Percentiles rank a stretch among this genome's conserved stretches.
Evolutionary conservation across 441 rosid species (phyloP).

Genomic region (Croton setiger): DNA sequence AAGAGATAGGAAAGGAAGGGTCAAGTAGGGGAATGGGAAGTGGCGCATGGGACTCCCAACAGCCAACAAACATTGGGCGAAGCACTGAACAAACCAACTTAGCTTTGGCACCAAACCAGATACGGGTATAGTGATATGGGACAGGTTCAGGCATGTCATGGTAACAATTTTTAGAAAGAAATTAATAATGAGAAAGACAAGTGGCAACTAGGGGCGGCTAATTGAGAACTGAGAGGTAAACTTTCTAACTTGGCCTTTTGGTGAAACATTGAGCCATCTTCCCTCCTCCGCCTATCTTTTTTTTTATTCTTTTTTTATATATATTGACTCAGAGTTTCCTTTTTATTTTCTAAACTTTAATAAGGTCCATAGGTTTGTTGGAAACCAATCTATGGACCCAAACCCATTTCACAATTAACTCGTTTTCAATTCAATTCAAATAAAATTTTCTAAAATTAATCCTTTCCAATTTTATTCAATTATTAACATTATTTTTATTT

Average conservation of each 20-base stretch:
- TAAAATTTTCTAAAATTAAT: too few species aligned
- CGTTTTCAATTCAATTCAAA: background rate
- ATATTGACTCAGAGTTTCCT: constrained; percentile 10
- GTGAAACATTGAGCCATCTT: constrained; percentile 42
- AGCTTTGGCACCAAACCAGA: background rate
- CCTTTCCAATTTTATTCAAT: too few species aligned
- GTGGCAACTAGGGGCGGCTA: constrained; percentile 36
- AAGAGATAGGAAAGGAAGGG: background rate
- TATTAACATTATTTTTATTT: too few species aligned
- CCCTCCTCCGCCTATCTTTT: background rate
- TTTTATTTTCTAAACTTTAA: constrained; percentile 15
- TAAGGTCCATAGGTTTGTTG: background rate
- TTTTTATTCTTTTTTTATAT: background rate
- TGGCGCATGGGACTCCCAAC: constrained; percentile 59
- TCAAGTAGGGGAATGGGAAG: constrained; percentile 29
- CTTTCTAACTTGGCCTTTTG: constrained; percentile 38
- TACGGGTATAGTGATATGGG: background rate
- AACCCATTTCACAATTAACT: too few species aligned
- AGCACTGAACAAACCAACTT: constrained; percentile 27
- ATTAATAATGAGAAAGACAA: background rate
- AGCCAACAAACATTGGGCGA: constrained; percentile 28
- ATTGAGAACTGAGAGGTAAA: constrained; percentile 22
- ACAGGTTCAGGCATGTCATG: background rate
- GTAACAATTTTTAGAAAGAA: constrained; percentile 12
- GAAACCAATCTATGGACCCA: too few species aligned